phyloP scores from a whole-genome alignment of 768 basidiomycete species.

The Termitomyces sp. region DNA sequence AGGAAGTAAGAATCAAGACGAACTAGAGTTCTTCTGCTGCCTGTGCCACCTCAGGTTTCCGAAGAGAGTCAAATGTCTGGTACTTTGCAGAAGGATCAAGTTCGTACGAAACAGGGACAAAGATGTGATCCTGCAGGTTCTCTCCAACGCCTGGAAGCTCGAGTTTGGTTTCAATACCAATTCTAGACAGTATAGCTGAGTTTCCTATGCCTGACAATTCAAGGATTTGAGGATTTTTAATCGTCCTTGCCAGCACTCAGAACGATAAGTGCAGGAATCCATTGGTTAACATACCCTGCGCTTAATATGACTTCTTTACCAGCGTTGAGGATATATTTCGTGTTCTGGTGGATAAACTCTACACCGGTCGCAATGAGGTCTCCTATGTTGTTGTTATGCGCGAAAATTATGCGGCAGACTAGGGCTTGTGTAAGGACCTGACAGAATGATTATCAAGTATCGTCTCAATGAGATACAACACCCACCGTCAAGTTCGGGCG shows the following conservation, averaged over 20 bases:
- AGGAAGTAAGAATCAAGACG: background rate
- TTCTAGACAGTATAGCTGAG: constrained; percentile 1
- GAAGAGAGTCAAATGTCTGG: constrained; percentile 6
- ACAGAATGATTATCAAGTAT: background rate
- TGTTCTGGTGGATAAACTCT: constrained; percentile 30
- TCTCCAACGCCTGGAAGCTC: constrained; percentile 14
- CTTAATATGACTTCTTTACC: constrained; percentile 46
- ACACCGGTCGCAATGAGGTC: constrained; percentile 39
- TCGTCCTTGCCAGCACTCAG: constrained; percentile 2
- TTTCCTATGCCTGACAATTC: constrained; percentile 16
- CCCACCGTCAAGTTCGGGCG: constrained; percentile 11
- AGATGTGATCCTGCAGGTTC: constrained; percentile 14
- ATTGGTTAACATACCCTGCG: constrained; percentile 25
- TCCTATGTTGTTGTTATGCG: constrained; percentile 2
- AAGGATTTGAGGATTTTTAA: constrained; percentile 15
- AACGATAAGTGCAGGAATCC: background rate
- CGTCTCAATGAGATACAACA: background rate
- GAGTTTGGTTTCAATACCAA: constrained; percentile 10
- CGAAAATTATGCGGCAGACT: constrained; percentile 22
- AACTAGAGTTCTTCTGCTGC: constrained; percentile 5
- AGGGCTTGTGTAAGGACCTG: constrained; percentile 14
- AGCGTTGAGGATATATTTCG: constrained; percentile 28
- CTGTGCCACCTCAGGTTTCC: background rate
- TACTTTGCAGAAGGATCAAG: constrained; percentile 3
- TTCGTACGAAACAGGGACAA: constrained; percentile 4